Conservation (phyloP, 1,139 yeast species). For the Torulaspora pretoriensis region DNA sequence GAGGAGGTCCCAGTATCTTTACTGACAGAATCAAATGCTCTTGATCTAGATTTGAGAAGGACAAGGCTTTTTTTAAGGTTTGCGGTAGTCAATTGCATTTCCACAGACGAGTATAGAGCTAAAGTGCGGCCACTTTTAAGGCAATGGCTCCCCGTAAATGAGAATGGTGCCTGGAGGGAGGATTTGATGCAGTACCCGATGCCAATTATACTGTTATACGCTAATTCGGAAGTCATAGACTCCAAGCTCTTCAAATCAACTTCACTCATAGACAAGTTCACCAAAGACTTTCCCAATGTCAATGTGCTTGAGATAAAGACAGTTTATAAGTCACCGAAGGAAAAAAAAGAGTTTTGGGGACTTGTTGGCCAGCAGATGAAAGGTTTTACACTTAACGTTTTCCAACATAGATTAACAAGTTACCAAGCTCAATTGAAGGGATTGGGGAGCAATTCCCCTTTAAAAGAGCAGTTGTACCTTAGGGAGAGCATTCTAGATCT, state of each 20-base stretch:
- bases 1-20: slow-evolving; percentile 56
- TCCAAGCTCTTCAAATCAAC: slow-evolving; percentile 33
- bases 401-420: slow-evolving; percentile 24
- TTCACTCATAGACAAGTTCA: slow-evolving; percentile 32
- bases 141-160: slow-evolving; percentile 69
- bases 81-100: slow-evolving; percentile 64
- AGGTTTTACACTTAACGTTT: slow-evolving; percentile 23
- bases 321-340: slow-evolving; percentile 33
- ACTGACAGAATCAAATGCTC: slow-evolving; percentile 47
- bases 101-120: slow-evolving; percentile 67
- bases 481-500: slow-evolving; percentile 29
- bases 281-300: slow-evolving; percentile 33
- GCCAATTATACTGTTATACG: slow-evolving; percentile 31
- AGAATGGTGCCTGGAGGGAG: slow-evolving; percentile 44
- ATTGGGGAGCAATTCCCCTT: not conserved
- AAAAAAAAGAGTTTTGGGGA: slow-evolving; percentile 32
- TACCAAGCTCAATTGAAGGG: slow-evolving; percentile 13
- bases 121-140: slow-evolving; percentile 75
- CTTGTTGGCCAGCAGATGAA: slow-evolving; percentile 27
- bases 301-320: slow-evolving; percentile 32
- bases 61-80: slow-evolving; percentile 56
- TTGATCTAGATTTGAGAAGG: slow-evolving; percentile 7
- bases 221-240: slow-evolving; percentile 33
- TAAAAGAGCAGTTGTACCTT: slow-evolving; percentile 16
- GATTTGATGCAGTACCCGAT: slow-evolving; percentile 15